phyloP scores from a whole-genome alignment of 768 basidiomycete species.

The Saitozyma podzolica region DNA sequence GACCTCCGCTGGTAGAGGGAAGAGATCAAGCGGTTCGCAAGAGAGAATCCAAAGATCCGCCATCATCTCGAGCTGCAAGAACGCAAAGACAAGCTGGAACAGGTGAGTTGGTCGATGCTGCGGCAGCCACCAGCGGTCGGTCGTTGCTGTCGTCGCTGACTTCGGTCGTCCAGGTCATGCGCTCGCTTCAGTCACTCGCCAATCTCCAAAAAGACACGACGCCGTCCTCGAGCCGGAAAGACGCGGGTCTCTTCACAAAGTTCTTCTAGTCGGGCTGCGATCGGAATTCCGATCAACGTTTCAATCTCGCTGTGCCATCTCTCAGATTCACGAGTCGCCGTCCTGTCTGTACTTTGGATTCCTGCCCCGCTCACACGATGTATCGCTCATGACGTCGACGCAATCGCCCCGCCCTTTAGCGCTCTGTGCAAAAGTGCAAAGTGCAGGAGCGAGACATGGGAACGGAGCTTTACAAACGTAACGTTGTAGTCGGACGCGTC shows the following conservation, averaged over 20 bases:
- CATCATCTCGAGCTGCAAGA: conserved; percentile 91
- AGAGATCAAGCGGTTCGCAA: conserved; percentile 87
- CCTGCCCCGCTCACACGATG: too few species aligned
- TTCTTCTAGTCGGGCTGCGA: conserved; percentile 35
- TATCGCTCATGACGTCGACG: too few species aligned
- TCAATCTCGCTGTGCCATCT: too few species aligned
- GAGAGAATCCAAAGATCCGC: conserved; percentile 88
- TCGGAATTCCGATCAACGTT: not conserved
- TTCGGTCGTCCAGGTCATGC: conserved; percentile 71
- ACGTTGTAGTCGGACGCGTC: too few species aligned
- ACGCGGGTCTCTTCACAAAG: conserved; percentile 45
- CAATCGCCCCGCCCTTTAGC: too few species aligned
- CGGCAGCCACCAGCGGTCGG: not conserved
- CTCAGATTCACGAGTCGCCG: too few species aligned
- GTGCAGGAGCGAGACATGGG: too few species aligned
- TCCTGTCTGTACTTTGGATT: too few species aligned
- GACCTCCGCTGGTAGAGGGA: conserved; percentile 56
- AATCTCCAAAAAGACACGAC: conserved; percentile 81
- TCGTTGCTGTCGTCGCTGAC: not conserved
- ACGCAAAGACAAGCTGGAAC: conserved; percentile 94
- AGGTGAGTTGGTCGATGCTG: conserved; percentile 58
- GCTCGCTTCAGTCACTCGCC: conserved; percentile 86
- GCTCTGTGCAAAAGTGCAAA: too few species aligned
- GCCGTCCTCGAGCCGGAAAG: conserved; percentile 6
- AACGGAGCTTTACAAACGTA: too few species aligned